phyloP scores from a whole-genome alignment of 2,329 filamentous ascomycete species.

The Colletotrichum echinochloae region DNA sequence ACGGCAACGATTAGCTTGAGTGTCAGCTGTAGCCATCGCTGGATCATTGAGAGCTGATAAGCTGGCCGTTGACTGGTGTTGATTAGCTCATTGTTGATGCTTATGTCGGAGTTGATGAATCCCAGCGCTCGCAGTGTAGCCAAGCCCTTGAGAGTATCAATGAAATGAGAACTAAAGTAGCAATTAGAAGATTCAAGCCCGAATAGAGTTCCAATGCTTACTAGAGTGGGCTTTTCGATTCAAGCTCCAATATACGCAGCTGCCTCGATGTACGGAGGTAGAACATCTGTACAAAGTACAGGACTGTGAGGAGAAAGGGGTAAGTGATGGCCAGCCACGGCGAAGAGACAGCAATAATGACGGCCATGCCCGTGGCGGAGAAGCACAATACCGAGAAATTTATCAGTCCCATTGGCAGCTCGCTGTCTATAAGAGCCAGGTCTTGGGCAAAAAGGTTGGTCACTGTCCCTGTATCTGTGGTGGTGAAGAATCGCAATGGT shows the following conservation, averaged over 20 bases:
- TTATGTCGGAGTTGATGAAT: slow-evolving; percentile 60
- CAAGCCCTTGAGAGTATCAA: slow-evolving; percentile 67
- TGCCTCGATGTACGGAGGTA: slow-evolving; percentile 72
- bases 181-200: not conserved
- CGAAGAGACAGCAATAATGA: slow-evolving; percentile 57
- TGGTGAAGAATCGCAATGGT: slow-evolving; percentile 56
- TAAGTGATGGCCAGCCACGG: slow-evolving; percentile 62
- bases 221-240: slow-evolving; percentile 70
- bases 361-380: slow-evolving; percentile 56
- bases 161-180: slow-evolving; percentile 60
- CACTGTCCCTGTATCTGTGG: slow-evolving; percentile 55
- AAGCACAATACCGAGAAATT: slow-evolving; percentile 47
- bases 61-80: slow-evolving; percentile 67
- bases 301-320: slow-evolving; percentile 57
- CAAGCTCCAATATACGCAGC: slow-evolving; percentile 70
- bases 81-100: slow-evolving; percentile 60
- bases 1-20: slow-evolving; percentile 62
- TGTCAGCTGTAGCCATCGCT: slow-evolving; percentile 67
- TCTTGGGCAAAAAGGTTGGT: slow-evolving; percentile 62
- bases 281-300: slow-evolving; percentile 66
- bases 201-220: slow-evolving; percentile 45
- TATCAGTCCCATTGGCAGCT: slow-evolving; percentile 51
- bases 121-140: slow-evolving; percentile 68
- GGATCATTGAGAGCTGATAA: slow-evolving; percentile 68
- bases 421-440: slow-evolving; percentile 54